Evolutionary conservation across 805 yeast species (phyloP).

Genomic region (Saccharomycopsis schoenii): DNA sequence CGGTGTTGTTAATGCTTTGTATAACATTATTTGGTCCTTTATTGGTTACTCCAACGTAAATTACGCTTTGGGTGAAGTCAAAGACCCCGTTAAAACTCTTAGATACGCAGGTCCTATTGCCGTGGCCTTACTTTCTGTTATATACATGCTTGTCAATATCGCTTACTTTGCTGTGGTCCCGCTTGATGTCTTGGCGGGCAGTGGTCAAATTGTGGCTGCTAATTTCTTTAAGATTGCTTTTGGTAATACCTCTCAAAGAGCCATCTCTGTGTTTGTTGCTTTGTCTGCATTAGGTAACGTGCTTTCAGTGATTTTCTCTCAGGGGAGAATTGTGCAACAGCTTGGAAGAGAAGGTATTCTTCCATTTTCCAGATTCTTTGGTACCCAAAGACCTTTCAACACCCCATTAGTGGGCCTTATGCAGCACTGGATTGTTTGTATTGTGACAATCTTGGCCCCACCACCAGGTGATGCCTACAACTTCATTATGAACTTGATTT

Average conservation of each 20-base stretch:
- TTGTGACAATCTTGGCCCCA: conserved; percentile 65
- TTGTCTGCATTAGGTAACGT: conserved; percentile 77
- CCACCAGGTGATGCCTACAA: conserved; percentile 87
- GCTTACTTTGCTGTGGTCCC: conserved; percentile 81
- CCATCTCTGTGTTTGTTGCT: conserved; percentile 72
- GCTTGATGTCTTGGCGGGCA: conserved; percentile 43
- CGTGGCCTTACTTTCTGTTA: conserved; percentile 44
- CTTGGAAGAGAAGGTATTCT: conserved; percentile 74
- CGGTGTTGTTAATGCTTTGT: conserved; percentile 65
- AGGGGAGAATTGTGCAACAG: conserved; percentile 72
- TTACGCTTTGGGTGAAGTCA: conserved; percentile 72
- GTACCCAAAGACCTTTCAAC: conserved; percentile 60
- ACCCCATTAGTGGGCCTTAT: conserved; percentile 66
- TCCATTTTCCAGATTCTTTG: conserved; percentile 65
- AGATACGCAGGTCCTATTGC: conserved; percentile 70
- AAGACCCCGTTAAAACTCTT: conserved; percentile 61
- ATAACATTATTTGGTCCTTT: conserved; percentile 78
- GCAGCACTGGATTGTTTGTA: conserved; percentile 69
- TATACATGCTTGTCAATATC: conserved; percentile 68
- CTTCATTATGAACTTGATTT: conserved; percentile 67
- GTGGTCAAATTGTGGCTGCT: conserved; percentile 69
- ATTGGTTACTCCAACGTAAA: conserved; percentile 78
- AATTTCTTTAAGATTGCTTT: conserved; percentile 65
- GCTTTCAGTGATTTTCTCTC: conserved; percentile 68
- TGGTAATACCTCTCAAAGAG: conserved; percentile 58